Evolutionary conservation across 2,329 filamentous ascomycete species (phyloP).

Genomic region (Penicillium sp.): DNA sequence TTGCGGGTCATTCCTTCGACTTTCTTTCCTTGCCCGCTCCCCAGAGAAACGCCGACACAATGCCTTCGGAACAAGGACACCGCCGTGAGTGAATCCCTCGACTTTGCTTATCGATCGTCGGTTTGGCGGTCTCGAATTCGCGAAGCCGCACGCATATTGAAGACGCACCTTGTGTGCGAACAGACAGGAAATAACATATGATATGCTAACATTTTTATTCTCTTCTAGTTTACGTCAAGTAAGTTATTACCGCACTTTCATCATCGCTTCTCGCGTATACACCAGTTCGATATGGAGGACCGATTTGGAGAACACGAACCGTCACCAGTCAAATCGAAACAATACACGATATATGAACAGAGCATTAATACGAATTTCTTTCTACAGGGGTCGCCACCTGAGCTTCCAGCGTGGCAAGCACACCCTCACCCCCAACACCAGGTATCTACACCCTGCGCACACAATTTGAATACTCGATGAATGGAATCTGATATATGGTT

Average conservation of each 20-base stretch:
- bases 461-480: constrained; percentile 10
- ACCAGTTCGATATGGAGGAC: constrained; percentile 19
- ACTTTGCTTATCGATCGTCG: constrained; percentile 18
- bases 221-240: constrained; percentile 80
- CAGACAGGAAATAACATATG: constrained; percentile 5
- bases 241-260: constrained; percentile 51
- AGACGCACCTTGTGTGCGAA: constrained; percentile 12
- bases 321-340: constrained; percentile 4
- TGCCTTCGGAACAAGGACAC: constrained; percentile 86
- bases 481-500: constrained; percentile 27
- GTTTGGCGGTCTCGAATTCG: constrained; percentile 12
- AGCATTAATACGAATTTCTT: constrained; percentile 38
- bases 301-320: constrained; percentile 16
- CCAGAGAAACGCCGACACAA: constrained; percentile 61
- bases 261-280: constrained; percentile 22
- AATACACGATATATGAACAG: constrained; percentile 21
- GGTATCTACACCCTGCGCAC: constrained; percentile 32
- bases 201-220: constrained; percentile 34
- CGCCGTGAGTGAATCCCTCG: constrained; percentile 66
- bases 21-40: constrained; percentile 43
- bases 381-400: constrained; percentile 87
- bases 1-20: constrained; percentile 44
- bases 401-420: constrained; percentile 96
- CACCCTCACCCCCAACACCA: constrained; percentile 84
- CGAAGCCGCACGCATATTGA: constrained; percentile 5